Percentiles rank a stretch among this genome's conserved stretches.
Evolutionary conservation across 305 asterid species (phyloP).

Genomic region (Fraxinus xanthoxyloides): DNA sequence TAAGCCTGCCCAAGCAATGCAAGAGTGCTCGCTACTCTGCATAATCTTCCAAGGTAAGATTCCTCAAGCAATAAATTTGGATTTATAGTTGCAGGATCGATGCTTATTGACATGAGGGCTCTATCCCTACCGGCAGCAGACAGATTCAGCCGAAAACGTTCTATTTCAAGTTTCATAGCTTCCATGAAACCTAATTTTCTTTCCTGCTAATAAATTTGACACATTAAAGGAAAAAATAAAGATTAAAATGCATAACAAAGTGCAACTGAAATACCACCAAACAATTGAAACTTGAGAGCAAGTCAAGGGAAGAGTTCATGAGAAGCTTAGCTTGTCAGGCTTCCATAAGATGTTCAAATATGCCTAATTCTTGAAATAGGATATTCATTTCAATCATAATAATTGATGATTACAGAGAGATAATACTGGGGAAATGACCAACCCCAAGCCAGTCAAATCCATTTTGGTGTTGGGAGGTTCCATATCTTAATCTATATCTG

Average conservation of each 20-base stretch:
- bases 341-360: background rate
- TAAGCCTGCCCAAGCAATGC: slow-evolving; percentile 85
- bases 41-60: slow-evolving; percentile 69
- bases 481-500: background rate
- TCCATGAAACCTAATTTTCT: slow-evolving; percentile 65
- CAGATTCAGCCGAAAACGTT: slow-evolving; percentile 73
- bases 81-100: slow-evolving; percentile 91
- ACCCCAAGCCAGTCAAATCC: background rate
- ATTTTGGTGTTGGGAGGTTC: background rate
- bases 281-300: background rate
- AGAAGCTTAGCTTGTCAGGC: background rate
- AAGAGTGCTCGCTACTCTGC: slow-evolving; percentile 59
- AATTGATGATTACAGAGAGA: background rate
- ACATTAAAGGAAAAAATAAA: slow-evolving; percentile 18
- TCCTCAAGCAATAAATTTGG: slow-evolving; percentile 75
- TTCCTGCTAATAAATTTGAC: slow-evolving; percentile 53
- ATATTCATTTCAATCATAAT: background rate
- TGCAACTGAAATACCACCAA: background rate
- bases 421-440: background rate
- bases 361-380: background rate
- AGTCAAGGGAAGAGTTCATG: background rate
- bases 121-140: slow-evolving; percentile 98
- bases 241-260: slow-evolving; percentile 5
- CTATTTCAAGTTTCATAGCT: slow-evolving; percentile 92
- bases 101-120: slow-evolving; percentile 79